These are phyloP conservation scores for Pythium brachiatum DNA, from an alignment of 352 stramenopile genomes.

Conservation along the genomic window DNA sequence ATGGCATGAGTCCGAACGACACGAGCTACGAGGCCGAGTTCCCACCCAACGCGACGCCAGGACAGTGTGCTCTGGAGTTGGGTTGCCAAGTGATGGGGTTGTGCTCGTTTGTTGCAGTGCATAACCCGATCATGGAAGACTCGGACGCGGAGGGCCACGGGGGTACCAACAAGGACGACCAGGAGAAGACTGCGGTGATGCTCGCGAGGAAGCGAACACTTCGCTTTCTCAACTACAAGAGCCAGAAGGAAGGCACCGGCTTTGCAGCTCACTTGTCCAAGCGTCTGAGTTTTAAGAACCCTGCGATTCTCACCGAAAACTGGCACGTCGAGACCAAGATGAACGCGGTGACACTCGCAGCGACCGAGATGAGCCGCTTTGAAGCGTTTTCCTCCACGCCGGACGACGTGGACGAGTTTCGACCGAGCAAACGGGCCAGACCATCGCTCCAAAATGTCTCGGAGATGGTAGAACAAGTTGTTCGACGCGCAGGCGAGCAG, in stretches of 20 bases:
- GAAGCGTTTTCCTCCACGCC: constrained; percentile 57
- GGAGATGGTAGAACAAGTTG: constrained; percentile 4
- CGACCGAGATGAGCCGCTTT: constrained; percentile 30
- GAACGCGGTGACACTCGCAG: constrained; percentile 42
- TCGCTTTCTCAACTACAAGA: constrained; percentile 62
- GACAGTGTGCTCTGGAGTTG: constrained; percentile 67
- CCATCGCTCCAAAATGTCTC: not conserved
- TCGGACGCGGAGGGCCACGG: constrained; percentile 15
- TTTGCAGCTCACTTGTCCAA: constrained; percentile 75
- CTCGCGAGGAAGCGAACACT: constrained; percentile 30
- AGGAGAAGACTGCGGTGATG: constrained; percentile 17
- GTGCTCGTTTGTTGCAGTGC: constrained; percentile 44
- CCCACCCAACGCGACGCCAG: constrained; percentile 60
- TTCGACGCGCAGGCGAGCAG: constrained; percentile 15
- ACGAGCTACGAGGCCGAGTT: constrained; percentile 67
- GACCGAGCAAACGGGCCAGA: constrained; percentile 15
- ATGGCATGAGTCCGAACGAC: constrained; percentile 24
- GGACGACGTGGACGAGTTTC: constrained; percentile 14
- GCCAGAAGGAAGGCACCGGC: constrained; percentile 51
- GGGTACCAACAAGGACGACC: constrained; percentile 16
- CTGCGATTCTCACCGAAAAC: constrained; percentile 56
- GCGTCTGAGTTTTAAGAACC: constrained; percentile 55
- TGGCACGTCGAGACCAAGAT: constrained; percentile 76
- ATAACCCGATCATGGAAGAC: constrained; percentile 29
- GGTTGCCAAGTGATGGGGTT: constrained; percentile 64